A percentile compares a stretch with the other conserved stretches of the same genome.
phyloP scores from a whole-genome alignment of 805 yeast species.

The Teunomyces funiuensis region DNA sequence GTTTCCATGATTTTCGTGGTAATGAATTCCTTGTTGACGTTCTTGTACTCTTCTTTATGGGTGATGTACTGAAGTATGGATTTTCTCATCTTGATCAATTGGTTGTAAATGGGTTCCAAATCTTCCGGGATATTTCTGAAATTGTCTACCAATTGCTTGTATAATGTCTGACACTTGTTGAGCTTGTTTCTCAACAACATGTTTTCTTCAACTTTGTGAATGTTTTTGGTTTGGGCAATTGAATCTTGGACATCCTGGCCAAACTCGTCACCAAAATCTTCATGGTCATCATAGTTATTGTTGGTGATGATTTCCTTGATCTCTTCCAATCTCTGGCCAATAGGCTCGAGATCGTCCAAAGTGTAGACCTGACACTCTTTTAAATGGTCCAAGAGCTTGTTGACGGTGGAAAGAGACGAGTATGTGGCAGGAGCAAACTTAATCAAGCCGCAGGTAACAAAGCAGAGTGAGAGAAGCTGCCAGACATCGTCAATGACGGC shows the following conservation, averaged over 20 bases:
- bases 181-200: slow-evolving; percentile 64
- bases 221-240: slow-evolving; percentile 5
- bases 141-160: slow-evolving; percentile 53
- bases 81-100: slow-evolving; percentile 63
- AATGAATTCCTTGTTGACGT: slow-evolving; percentile 7
- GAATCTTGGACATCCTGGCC: slow-evolving; percentile 9
- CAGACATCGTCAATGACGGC: slow-evolving; percentile 82
- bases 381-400: slow-evolving; percentile 78
- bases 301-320: slow-evolving; percentile 57
- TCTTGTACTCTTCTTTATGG: not conserved
- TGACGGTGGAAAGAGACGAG: slow-evolving; percentile 84
- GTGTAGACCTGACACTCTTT: slow-evolving; percentile 82
- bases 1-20: slow-evolving; percentile 18
- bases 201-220: slow-evolving; percentile 55
- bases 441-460: slow-evolving; percentile 88
- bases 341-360: slow-evolving; percentile 77
- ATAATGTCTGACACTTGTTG: slow-evolving; percentile 58
- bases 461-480: slow-evolving; percentile 81
- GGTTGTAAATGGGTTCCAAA: slow-evolving; percentile 49
- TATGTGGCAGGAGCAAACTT: slow-evolving; percentile 93
- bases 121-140: slow-evolving; percentile 43
- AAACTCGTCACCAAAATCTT: slow-evolving; percentile 15
- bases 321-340: slow-evolving; percentile 68
- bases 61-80: slow-evolving; percentile 46
- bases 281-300: slow-evolving; percentile 15